A percentile compares a stretch with the other conserved stretches of the same genome.
Evolutionary conservation across 1,139 yeast species (phyloP).

Genomic region (Geotrichum siamense): DNA sequence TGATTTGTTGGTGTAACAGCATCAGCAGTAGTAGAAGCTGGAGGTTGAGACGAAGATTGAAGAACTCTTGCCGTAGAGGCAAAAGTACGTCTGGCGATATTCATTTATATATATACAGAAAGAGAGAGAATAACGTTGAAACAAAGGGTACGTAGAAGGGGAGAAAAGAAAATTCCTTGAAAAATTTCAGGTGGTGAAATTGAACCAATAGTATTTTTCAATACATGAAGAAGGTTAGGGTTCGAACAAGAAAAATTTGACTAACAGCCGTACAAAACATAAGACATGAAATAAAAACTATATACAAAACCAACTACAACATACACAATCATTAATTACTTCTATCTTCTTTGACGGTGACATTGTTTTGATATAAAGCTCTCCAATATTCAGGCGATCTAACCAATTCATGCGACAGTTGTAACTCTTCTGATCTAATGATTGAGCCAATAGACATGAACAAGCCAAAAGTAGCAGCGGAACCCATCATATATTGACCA

Average conservation of each 20-base stretch:
- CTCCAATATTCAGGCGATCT: constrained; percentile 3
- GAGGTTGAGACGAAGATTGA: neutral
- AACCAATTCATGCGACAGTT: neutral
- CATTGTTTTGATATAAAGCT: too few species aligned
- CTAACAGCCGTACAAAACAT: neutral
- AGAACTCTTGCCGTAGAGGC: neutral
- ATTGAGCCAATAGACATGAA: constrained; percentile 86
- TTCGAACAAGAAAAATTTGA: neutral
- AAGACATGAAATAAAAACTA: neutral
- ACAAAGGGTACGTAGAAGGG: neutral
- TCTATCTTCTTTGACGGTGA: too few species aligned
- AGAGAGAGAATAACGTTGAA: neutral
- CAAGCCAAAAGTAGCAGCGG: constrained; percentile 93
- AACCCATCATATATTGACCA: constrained; percentile 94
- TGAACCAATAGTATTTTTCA: neutral
- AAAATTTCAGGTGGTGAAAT: neutral
- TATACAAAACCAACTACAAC: neutral
- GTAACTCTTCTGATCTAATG: constrained; percentile 60
- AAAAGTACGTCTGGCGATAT: neutral
- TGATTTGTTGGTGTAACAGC: too few species aligned
- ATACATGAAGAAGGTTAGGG: neutral
- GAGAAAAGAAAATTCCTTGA: neutral
- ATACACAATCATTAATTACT: neutral
- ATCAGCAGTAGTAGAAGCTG: too few species aligned
- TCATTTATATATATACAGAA: neutral